phyloP scores from a whole-genome alignment of 2,329 filamentous ascomycete genomes.

The Stagonosporopsis vannaccii region DNA sequence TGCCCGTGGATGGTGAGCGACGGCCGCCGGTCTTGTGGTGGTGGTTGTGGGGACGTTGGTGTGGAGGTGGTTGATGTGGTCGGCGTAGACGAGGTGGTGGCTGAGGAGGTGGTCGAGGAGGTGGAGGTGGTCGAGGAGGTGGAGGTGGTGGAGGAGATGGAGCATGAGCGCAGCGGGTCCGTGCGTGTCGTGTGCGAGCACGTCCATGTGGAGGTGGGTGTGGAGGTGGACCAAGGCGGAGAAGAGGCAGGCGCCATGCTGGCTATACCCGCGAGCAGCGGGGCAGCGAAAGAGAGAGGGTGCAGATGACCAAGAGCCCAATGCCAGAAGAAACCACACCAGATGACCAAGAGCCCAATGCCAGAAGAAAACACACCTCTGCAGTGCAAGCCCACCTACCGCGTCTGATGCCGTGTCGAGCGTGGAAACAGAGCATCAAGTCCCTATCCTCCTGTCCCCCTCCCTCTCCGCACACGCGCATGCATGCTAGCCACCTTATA shows the following conservation, averaged over 20 bases:
- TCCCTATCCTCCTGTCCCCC: too few species aligned
- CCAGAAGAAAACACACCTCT: too few species aligned
- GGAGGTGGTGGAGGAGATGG: slow-evolving; percentile 8
- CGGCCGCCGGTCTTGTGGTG: not conserved
- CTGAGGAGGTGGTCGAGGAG: slow-evolving; percentile 5
- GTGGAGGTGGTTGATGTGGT: not conserved
- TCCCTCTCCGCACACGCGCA: not conserved
- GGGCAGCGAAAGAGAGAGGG: too few species aligned
- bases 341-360: too few species aligned
- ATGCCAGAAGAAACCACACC: too few species aligned
- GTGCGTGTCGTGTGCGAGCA: not conserved
- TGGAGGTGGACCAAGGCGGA: not conserved
- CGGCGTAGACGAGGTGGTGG: not conserved
- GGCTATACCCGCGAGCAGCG: too few species aligned
- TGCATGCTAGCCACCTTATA: not conserved
- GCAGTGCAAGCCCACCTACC: too few species aligned
- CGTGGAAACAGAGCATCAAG: too few species aligned
- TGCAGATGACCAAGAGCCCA: too few species aligned
- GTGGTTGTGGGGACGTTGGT: not conserved
- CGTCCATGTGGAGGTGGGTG: not conserved
- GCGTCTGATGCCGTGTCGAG: too few species aligned
- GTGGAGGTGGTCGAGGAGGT: too few species aligned
- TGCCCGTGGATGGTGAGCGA: slow-evolving; percentile 20
- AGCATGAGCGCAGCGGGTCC: slow-evolving; percentile 3
- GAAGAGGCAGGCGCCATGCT: too few species aligned